phyloP scores from a whole-genome alignment of 139 green algal genomes.

The Picochlorum sp. region DNA sequence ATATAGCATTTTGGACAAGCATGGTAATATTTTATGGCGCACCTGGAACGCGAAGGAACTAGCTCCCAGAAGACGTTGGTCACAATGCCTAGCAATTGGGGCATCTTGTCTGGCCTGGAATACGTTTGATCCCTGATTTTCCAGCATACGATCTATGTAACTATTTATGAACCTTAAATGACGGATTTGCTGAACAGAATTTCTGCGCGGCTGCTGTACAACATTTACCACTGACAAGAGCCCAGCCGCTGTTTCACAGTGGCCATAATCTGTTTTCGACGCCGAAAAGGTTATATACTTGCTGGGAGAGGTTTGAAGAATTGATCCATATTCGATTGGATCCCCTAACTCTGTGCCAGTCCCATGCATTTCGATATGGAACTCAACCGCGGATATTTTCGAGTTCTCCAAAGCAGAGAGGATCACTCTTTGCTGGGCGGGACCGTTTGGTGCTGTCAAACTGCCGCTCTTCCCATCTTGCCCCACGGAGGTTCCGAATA shows the following conservation, averaged over 20 bases:
- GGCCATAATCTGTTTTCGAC: slow-evolving; percentile 56
- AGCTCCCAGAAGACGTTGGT: background rate
- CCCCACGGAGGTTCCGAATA: slow-evolving; percentile 65
- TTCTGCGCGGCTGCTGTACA: slow-evolving; percentile 11
- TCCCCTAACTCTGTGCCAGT: slow-evolving; percentile 47
- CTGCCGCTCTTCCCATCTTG: slow-evolving; percentile 73
- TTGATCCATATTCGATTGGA: slow-evolving; percentile 45
- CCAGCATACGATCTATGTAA: slow-evolving; percentile 17
- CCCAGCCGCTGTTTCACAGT: slow-evolving; percentile 66
- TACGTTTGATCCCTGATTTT: background rate
- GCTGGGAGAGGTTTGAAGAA: slow-evolving; percentile 16
- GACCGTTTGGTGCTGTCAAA: slow-evolving; percentile 75
- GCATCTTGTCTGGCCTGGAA: background rate
- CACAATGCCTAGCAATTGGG: background rate
- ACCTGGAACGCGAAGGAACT: slow-evolving; percentile 29
- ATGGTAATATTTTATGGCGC: too few relatives aligned
- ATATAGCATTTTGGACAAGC: too few relatives aligned
- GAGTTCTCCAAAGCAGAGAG: background rate
- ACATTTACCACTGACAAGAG: slow-evolving; percentile 36
- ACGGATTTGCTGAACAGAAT: background rate
- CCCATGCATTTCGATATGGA: slow-evolving; percentile 42
- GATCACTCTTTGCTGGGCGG: slow-evolving; percentile 36
- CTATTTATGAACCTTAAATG: slow-evolving; percentile 44
- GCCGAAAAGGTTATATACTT: slow-evolving; percentile 39
- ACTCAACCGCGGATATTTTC: background rate